Base-by-base conservation (phyloP, 768 basidiomycete genomes). In the Lanmaoa rubissima region DNA sequence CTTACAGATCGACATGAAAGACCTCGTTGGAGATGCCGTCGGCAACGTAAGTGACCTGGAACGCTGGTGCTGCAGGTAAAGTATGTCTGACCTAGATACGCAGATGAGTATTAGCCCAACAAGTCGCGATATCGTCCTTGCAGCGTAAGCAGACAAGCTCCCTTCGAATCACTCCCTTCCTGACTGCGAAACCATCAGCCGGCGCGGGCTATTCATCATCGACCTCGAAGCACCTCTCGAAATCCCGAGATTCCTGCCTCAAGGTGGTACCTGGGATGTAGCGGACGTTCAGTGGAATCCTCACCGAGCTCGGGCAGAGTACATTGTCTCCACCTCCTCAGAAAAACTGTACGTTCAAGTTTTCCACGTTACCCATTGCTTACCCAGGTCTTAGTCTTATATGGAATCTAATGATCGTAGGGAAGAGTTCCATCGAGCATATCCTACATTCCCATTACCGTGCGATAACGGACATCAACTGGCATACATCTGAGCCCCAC, bases 381-480 rank as follows among this genome's bases (percentile, higher is more conserved):
- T 5, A 52, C 17, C 17, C 41, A 16, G 31, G 12, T 38, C 32
- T 9, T 56, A 90, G 90, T 42, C 79, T 99, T 3, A 92, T 99
- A 55, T 99, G 97, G 96, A 97, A 98, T 73, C 76, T 98, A n/a
- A 70, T 83, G 53, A 75, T 88, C 42, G 71, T 79, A 16, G 85
- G 85, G 16, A 88, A 89, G 64, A 88, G 87, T 2, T 87, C 88
- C 2, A 92, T 99, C 35, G 81, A 94, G 62, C 85, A 90, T 57
- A 86, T 92, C 34, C 78, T 98, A 5, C 87, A 88, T 58, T 88
- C 91, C 1, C 97, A 99, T 67, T 92, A 93, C 59, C 86, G 96
- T 44, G 94, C 94, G 5, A 94, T 99, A 52, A 98, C 97, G 4
- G 97, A 99, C 67, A 92, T 98, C 67, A 98, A 99, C 68, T 99